A percentile compares a stretch with the other conserved stretches of the same genome.
phyloP scores from a whole-genome alignment of 1,139 yeast genomes.

The Blastobotrys elegans region DNA sequence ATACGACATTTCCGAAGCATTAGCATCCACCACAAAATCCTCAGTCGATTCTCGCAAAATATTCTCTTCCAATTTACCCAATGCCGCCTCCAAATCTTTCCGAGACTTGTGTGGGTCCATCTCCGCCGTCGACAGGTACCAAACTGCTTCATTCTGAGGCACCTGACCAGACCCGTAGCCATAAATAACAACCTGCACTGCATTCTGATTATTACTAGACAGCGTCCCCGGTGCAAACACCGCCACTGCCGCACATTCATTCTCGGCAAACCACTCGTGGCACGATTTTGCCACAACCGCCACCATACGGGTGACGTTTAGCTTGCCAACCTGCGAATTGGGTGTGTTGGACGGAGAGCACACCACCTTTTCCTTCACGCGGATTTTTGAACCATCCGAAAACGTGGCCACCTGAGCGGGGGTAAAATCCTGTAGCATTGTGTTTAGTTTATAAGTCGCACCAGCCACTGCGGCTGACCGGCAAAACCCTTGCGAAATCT shows the following conservation, averaged over 20 bases:
- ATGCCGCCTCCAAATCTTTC: constrained; percentile 73
- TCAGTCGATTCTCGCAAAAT: constrained; percentile 71
- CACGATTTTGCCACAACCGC: constrained; percentile 85
- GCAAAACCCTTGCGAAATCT: constrained; percentile 93
- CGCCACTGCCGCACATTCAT: constrained; percentile 78
- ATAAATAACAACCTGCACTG: constrained; percentile 82
- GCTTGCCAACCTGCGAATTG: neutral
- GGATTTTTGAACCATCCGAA: constrained; percentile 69
- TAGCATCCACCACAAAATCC: constrained; percentile 47
- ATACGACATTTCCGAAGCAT: constrained; percentile 52
- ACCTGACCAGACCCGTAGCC: constrained; percentile 90
- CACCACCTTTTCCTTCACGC: constrained; percentile 39
- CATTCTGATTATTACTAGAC: constrained; percentile 56
- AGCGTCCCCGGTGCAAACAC: constrained; percentile 91
- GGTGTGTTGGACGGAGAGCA: constrained; percentile 11
- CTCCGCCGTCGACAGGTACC: constrained; percentile 84
- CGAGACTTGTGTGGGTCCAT: constrained; percentile 60
- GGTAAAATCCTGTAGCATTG: constrained; percentile 40
- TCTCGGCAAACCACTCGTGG: constrained; percentile 83
- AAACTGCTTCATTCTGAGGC: constrained; percentile 80
- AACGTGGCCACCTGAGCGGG: constrained; percentile 59
- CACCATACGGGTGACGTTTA: constrained; percentile 60
- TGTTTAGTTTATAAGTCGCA: constrained; percentile 81
- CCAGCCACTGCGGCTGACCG: constrained; percentile 99
- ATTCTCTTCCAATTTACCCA: constrained; percentile 71